Evolutionary conservation across 495 filamentous ascomycete genomes (phyloP).

Genomic region (Hypoxylon lienhwacheense): DNA sequence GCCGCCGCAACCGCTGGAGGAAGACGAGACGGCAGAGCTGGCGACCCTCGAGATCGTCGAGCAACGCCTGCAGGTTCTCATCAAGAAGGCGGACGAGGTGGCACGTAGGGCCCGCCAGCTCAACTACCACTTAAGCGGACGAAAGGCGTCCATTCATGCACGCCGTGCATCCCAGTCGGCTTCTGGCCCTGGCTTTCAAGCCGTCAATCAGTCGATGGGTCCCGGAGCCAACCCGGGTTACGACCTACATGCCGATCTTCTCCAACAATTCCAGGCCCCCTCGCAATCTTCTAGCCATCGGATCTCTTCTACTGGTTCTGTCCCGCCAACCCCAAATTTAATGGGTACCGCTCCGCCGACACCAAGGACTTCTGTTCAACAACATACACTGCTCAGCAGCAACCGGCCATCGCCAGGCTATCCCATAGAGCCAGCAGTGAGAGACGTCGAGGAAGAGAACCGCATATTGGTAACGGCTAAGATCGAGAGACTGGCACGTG

Average conservation of each 20-base stretch:
- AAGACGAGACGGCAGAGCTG: constrained; percentile 84
- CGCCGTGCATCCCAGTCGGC: constrained; percentile 36
- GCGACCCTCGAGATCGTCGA: constrained; percentile 82
- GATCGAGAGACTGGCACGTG: constrained; percentile 74
- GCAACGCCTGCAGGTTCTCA: constrained; percentile 70
- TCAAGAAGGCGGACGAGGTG: constrained; percentile 76
- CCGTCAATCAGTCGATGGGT: constrained; percentile 29
- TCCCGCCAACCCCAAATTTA: constrained; percentile 38
- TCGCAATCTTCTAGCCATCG: constrained; percentile 32
- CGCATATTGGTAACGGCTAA: constrained; percentile 68
- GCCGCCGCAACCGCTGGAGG: constrained; percentile 67
- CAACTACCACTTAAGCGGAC: constrained; percentile 76
- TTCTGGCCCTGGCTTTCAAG: constrained; percentile 32
- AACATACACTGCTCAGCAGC: constrained; percentile 28
- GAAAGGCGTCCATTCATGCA: constrained; percentile 64
- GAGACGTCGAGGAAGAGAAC: constrained; percentile 40
- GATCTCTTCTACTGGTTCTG: constrained; percentile 32
- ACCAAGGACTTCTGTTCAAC: constrained; percentile 35
- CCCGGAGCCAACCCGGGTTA: constrained; percentile 35
- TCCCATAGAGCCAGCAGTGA: constrained; percentile 24
- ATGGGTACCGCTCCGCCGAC: constrained; percentile 35
- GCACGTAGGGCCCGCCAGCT: constrained; percentile 79
- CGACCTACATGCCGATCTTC: constrained; percentile 46
- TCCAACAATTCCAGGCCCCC: constrained; percentile 46
- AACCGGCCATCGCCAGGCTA: constrained; percentile 38